phyloP scores from a whole-genome alignment of 2,329 filamentous ascomycete species.

The Beauveria medogensis region DNA sequence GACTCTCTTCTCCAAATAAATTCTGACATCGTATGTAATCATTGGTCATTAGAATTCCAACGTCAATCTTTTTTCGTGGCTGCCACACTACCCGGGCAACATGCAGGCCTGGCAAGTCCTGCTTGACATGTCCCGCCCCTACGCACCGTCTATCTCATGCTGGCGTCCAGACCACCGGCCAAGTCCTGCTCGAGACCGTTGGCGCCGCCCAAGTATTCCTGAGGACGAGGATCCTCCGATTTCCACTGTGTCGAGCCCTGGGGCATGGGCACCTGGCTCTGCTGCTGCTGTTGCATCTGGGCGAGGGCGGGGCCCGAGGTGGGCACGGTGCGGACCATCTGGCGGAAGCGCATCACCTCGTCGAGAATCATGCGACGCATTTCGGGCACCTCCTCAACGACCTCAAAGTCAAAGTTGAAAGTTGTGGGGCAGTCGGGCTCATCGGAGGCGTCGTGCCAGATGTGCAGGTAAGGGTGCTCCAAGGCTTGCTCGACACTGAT shows the following conservation, averaged over 20 bases:
- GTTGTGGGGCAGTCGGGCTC: slow-evolving; percentile 88
- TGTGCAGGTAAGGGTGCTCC: slow-evolving; percentile 91
- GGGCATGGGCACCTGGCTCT: slow-evolving; percentile 45
- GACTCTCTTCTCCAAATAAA: not conserved
- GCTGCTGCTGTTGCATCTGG: slow-evolving; percentile 29
- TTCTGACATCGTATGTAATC: not conserved
- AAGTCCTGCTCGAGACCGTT: slow-evolving; percentile 52
- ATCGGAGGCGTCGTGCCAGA: slow-evolving; percentile 97
- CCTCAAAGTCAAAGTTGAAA: slow-evolving; percentile 97
- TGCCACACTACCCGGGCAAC: not conserved
- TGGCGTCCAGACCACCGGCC: slow-evolving; percentile 48
- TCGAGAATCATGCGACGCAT: slow-evolving; percentile 97
- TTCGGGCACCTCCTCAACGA: slow-evolving; percentile 87
- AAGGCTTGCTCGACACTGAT: slow-evolving; percentile 93
- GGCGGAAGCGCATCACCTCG: slow-evolving; percentile 84
- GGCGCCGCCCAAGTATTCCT: slow-evolving; percentile 44
- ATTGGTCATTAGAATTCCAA: slow-evolving; percentile 9
- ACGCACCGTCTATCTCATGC: slow-evolving; percentile 13
- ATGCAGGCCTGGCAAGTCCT: not conserved
- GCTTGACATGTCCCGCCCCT: not conserved
- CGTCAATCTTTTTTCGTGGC: not conserved
- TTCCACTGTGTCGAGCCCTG: slow-evolving; percentile 45
- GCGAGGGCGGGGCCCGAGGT: slow-evolving; percentile 22
- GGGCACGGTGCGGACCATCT: slow-evolving; percentile 46
- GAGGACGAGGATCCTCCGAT: slow-evolving; percentile 51